These are phyloP conservation scores for Buddleja alternifolia DNA, from an alignment of 257 asterid genomes.

Conservation along the genomic window DNA sequence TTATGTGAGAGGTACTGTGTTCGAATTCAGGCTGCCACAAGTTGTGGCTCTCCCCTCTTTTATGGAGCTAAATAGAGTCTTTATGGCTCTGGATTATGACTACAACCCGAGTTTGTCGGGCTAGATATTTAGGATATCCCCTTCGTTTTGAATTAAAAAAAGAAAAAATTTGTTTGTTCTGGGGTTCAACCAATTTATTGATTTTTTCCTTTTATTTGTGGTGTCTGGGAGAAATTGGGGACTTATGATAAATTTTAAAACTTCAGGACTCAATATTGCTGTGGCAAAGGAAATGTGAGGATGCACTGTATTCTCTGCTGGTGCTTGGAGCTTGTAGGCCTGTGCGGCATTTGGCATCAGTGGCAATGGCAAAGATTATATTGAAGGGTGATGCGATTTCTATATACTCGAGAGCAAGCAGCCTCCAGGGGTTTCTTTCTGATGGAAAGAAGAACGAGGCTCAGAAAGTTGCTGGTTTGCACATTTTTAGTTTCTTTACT, in stretches of 20 bases:
- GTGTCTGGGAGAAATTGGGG: constrained; percentile 1
- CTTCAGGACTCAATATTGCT: constrained; percentile 79
- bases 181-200: neutral
- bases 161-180: too few species aligned
- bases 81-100: too few species aligned
- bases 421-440: constrained; percentile 94
- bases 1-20: too few species aligned
- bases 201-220: constrained; percentile 4
- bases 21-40: too few species aligned
- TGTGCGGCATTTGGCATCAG: constrained; percentile 91
- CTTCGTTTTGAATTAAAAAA: too few species aligned
- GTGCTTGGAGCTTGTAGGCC: constrained; percentile 97
- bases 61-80: too few species aligned
- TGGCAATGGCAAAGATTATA: constrained; percentile 91
- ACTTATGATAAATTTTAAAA: constrained; percentile 22
- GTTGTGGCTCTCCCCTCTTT: too few species aligned
- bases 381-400: constrained; percentile 86
- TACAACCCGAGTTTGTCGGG: too few species aligned
- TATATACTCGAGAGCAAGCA: constrained; percentile 95
- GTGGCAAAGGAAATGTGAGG: constrained; percentile 96
- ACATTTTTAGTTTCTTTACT: constrained; percentile 22
- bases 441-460: constrained; percentile 90
- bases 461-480: constrained; percentile 88
- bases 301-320: constrained; percentile 82
- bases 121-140: too few species aligned